Evolutionary conservation across 345 rosid species (phyloP), one percentile per base, ranked within the genome.

Genomic region (Eucalyptus urophylla): DNA sequence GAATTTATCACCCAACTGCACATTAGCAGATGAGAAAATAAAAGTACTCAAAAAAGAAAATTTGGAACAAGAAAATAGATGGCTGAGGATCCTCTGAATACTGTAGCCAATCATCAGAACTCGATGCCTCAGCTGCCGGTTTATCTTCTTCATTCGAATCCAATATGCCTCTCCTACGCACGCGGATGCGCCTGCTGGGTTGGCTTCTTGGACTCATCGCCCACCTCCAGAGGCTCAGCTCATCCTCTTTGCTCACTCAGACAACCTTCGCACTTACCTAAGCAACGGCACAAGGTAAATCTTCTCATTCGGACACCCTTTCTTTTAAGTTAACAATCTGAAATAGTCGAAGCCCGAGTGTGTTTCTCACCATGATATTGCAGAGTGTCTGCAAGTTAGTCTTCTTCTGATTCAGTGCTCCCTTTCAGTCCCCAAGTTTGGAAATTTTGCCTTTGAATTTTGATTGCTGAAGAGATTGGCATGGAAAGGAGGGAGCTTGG

Each of bases 401-500:
- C 24, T 17, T 69, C 24, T 17, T 76, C 47, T 40, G 45, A 21
- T 76, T 76, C 27, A 37, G 24, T 37, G 83, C 83, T 76, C 83
- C 24, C 83, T 22, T 76, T 37, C 25, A 37, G 83, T 72, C 45
- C 83, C 83, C 83, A 2, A 76, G 45, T 21, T 21, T 5, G 25
- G 27, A 37, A 21, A 76, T 5, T 76, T 76, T 37, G 12, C 47
- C 83, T 76, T 37, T 0, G 47, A 19, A 19, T 76, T 40, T 76
- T 37, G 83, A 76, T 76, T 72, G 27, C 45, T 37, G 83, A 76
- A 76, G 45, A 76, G 5, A 72, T 67, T 15, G 7, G 50, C 76
- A 95, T 96, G 97, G 96, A 89, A 9, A 90, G 91, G 88, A 62
- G 93, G 62, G 62, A 80, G 45, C 87, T 89, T 54, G 93, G 93